Evolutionary conservation across 257 asterid species (phyloP), one percentile per base, ranked within the genome.

Genomic region (Capsicum chinense): DNA sequence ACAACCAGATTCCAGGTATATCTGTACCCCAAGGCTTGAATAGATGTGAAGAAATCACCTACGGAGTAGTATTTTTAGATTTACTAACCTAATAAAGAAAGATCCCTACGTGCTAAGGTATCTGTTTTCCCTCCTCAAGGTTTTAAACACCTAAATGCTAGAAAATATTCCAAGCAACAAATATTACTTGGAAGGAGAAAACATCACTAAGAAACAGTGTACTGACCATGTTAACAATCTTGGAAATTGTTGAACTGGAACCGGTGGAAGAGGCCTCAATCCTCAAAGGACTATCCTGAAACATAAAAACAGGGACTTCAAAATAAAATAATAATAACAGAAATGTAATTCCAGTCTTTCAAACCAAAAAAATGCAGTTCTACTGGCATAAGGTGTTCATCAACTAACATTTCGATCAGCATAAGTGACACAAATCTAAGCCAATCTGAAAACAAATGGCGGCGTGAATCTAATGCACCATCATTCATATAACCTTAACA

Each of bases 261-360:
- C 99, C 99, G 3, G 98, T 96, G 83, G 98, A 93, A 52, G 94
- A 84, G 83, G 98, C 97, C 89, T 89, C 97, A 83, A 96, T 88
- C 92, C 97, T 92, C 84, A 94, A 88, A 81, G 99, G 98, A 79
- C 99, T 98, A 88, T 96, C 98, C 99, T 96, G 93, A 85, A 88
- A 87, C 80, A 87, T 17, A 66, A 84, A 3, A 33, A 83, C 64
- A 83, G 82, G 59, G 42, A 79, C 84, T 81, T 89, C 87, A 79
- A 86, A 79, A 83, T 76, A 81, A 37, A 83, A 47, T 52, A 80
- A 69, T 58, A 71, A 8, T 68, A 57, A 68, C 58, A 73, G 56
- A 42, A 50, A 59, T 26, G 73, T 15, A 48, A 26, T n/a, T 17
- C 71, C 21, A 12, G 17, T 47, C 6, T n/a, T 16, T 19, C 44